Conservation (phyloP, 495 filamentous ascomycete species). For the Aspergillus hancockii region DNA sequence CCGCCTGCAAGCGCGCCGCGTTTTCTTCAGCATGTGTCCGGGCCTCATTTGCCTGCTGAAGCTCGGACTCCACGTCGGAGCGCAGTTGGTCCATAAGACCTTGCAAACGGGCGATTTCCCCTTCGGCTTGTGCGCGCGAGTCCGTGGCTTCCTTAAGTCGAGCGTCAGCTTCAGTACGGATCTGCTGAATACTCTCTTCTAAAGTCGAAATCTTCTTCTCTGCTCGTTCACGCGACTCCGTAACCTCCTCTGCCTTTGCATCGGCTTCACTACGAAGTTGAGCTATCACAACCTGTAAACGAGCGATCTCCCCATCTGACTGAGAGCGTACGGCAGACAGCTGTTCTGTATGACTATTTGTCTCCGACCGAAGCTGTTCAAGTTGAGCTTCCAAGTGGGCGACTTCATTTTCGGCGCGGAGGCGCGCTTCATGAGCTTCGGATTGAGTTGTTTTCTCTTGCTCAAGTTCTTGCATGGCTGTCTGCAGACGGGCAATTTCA, state of each 20-base stretch:
- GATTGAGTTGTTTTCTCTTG: conserved; percentile 3
- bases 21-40: conserved; percentile 44
- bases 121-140: conserved; percentile 18
- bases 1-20: conserved; percentile 55
- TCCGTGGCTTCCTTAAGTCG: conserved; percentile 31
- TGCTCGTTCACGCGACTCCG: conserved; percentile 31
- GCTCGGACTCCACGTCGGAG: conserved; percentile 24
- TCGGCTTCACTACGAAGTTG: conserved; percentile 20
- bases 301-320: conserved; percentile 22
- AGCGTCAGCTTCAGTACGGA: conserved; percentile 36
- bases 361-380: conserved; percentile 14
- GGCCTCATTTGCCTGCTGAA: conserved; percentile 30
- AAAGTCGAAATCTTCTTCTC: conserved; percentile 37
- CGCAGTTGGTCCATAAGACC: conserved; percentile 25
- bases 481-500: conserved; percentile 26
- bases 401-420: conserved; percentile 17
- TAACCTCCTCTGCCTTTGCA: conserved; percentile 16
- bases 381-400: conserved; percentile 12
- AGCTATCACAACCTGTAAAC: conserved; percentile 28
- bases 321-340: conserved; percentile 18
- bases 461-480: conserved; percentile 24
- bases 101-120: conserved; percentile 19
- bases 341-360: conserved; percentile 16
- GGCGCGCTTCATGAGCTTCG: conserved; percentile 52
- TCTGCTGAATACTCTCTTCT: conserved; percentile 40